Evolutionary conservation across 805 yeast species (phyloP).

Genomic region (Teunomyces cretensis): DNA sequence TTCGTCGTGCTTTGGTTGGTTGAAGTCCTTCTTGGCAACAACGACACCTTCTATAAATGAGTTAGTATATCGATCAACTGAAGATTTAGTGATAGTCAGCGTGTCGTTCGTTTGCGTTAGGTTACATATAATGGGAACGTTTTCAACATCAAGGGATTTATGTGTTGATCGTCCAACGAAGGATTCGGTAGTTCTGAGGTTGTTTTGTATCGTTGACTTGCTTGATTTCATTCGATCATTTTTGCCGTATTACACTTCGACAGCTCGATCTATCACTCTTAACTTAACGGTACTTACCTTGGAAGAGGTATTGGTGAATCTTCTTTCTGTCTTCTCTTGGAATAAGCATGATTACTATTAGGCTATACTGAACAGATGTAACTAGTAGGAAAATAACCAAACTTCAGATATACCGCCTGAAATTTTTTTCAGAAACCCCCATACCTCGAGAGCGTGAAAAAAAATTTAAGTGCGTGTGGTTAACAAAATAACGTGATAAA

Average conservation of each 20-base stretch:
- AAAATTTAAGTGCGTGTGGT: not conserved
- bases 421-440: constrained; percentile 2
- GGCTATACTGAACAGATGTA: constrained; percentile 4
- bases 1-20: constrained; percentile 97
- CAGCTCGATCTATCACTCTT: not conserved
- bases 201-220: not conserved
- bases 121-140: not conserved
- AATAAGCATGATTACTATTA: constrained; percentile 72
- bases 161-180: not conserved
- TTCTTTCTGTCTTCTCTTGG: constrained; percentile 99
- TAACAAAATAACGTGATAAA: not conserved
- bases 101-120: not conserved
- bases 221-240: not conserved
- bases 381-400: constrained; percentile 4
- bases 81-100: not conserved
- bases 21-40: constrained; percentile 98
- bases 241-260: not conserved
- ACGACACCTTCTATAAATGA: constrained; percentile 87
- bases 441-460: not conserved
- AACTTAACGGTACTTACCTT: constrained; percentile 63
- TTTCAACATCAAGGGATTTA: not conserved
- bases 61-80: constrained; percentile 34
- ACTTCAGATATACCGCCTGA: not conserved
- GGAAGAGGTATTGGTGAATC: constrained; percentile 99
- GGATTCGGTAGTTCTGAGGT: not conserved